Percentiles rank a stretch among this genome's conserved stretches.
These are phyloP conservation scores for Aspergillus fijiensis DNA, from an alignment of 2,329 filamentous ascomycete genomes.

Conservation along the genomic window DNA sequence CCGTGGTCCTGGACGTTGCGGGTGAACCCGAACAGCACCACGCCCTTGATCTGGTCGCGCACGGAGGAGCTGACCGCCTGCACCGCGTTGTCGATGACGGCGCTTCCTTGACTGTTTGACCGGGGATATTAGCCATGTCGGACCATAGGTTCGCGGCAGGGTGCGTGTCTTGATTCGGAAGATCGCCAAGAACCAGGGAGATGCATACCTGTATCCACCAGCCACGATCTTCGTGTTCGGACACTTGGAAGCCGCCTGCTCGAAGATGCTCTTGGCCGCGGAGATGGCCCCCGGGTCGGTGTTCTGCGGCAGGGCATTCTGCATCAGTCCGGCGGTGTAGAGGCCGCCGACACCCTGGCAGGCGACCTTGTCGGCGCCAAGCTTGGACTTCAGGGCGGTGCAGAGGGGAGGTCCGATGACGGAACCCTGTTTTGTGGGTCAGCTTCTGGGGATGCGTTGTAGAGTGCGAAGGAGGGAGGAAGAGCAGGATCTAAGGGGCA, in stretches of 20 bases:
- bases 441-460: not conserved
- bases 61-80: conserved; percentile 30
- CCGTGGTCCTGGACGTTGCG: conserved; percentile 21
- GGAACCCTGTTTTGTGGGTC: conserved; percentile 23
- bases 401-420: conserved; percentile 33
- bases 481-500: too few relatives aligned
- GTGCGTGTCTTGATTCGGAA: too few relatives aligned
- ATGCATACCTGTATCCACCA: conserved; percentile 44
- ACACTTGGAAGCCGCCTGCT: conserved; percentile 45
- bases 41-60: conserved; percentile 37
- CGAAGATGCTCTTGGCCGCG: conserved; percentile 45
- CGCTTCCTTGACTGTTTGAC: conserved; percentile 40
- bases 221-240: conserved; percentile 46
- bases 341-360: conserved; percentile 48
- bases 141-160: too few relatives aligned
- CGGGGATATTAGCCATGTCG: conserved; percentile 1
- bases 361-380: conserved; percentile 27
- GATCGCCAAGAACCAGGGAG: not conserved
- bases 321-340: conserved; percentile 40
- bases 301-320: conserved; percentile 43
- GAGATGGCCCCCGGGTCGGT: conserved; percentile 38
- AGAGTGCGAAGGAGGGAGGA: too few relatives aligned
- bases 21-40: conserved; percentile 44
- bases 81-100: conserved; percentile 45
- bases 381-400: conserved; percentile 22